phyloP scores from a whole-genome alignment of 139 green algal genomes.

The Pseudopediastrum boryanum region DNA sequence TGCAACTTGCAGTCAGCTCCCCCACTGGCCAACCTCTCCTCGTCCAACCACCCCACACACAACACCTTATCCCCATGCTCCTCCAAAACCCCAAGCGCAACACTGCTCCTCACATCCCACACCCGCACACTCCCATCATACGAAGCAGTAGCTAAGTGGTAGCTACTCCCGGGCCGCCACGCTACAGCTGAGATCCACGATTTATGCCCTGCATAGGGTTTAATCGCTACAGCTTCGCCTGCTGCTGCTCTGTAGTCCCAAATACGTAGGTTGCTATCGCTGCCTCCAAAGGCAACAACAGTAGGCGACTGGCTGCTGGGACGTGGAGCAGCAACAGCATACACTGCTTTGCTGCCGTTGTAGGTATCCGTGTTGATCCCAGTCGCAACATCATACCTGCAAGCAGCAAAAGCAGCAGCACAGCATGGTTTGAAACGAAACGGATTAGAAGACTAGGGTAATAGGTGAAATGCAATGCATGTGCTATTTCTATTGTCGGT shows the following conservation, averaged over 20 bases:
- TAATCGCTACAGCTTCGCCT: constrained; percentile 55
- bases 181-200: constrained; percentile 73
- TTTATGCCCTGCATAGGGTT: constrained; percentile 54
- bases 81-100: constrained; percentile 63
- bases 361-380: constrained; percentile 61
- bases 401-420: background rate
- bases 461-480: too few relatives aligned
- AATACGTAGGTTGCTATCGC: constrained; percentile 69
- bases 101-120: constrained; percentile 66
- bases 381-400: constrained; percentile 74
- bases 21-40: constrained; percentile 42
- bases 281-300: constrained; percentile 77
- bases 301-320: constrained; percentile 27
- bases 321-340: constrained; percentile 52
- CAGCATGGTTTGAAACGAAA: too few relatives aligned
- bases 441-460: too few relatives aligned
- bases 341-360: constrained; percentile 75
- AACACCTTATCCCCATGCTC: constrained; percentile 63
- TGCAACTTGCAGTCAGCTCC: constrained; percentile 64
- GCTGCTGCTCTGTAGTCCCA: constrained; percentile 78
- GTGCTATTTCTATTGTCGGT: too few relatives aligned
- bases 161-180: constrained; percentile 63
- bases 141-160: constrained; percentile 69
- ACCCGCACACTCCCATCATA: constrained; percentile 64
- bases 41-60: constrained; percentile 47